phyloP scores from a whole-genome alignment of 805 yeast species.

The Cyberlindnera lachancei region DNA sequence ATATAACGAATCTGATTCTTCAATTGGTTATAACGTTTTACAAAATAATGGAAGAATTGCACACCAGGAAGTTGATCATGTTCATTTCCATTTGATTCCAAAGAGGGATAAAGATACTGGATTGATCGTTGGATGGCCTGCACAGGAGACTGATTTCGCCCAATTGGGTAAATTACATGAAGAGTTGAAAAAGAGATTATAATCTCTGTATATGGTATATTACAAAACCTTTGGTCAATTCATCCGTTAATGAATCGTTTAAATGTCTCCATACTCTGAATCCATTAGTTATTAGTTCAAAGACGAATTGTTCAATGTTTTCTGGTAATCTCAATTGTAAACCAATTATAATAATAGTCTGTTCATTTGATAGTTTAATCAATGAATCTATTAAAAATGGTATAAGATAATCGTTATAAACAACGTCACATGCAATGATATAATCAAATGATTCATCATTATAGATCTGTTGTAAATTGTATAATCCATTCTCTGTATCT shows the following conservation, averaged over 20 bases:
- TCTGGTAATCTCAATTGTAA: conserved; percentile 49
- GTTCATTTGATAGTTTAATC: conserved; percentile 25
- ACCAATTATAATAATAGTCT: conserved; percentile 34
- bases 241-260: conserved; percentile 23
- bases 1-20: conserved; percentile 55
- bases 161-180: conserved; percentile 63
- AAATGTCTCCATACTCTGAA: conserved; percentile 32
- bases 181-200: conserved; percentile 38
- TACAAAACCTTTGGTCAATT: conserved; percentile 36
- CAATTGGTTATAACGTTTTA: conserved; percentile 71
- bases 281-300: conserved; percentile 22
- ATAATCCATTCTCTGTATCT: conserved; percentile 28
- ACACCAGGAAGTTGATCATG: conserved; percentile 93
- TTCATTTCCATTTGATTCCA: conserved; percentile 95
- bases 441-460: conserved; percentile 30
- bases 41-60: conserved; percentile 95
- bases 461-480: conserved; percentile 14
- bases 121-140: conserved; percentile 92
- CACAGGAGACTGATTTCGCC: conserved; percentile 67
- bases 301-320: conserved; percentile 40
- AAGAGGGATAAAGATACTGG: conserved; percentile 71
- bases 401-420: conserved; percentile 55
- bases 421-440: conserved; percentile 56
- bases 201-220: conserved; percentile 29
- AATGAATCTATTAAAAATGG: conserved; percentile 41